Conservation (phyloP, 2,329 filamentous ascomycete genomes). For the Zopfia rhizophila region DNA sequence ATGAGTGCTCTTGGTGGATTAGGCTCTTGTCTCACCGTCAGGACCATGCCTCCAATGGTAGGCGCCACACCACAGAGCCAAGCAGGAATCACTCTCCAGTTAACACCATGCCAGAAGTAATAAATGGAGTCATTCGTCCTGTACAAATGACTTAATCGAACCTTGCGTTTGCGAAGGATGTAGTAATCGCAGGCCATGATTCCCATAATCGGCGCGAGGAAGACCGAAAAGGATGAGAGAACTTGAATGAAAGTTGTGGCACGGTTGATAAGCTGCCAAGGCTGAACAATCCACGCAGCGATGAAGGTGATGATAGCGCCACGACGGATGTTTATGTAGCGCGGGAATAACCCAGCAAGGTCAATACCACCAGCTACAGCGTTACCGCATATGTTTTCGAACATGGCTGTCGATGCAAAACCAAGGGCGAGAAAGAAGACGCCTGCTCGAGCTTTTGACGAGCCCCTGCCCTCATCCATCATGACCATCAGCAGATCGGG, state of each 20-base stretch:
- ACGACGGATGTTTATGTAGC: slow-evolving; percentile 47
- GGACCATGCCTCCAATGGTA: slow-evolving; percentile 55
- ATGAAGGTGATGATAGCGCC: slow-evolving; percentile 50
- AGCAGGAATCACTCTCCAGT: slow-evolving; percentile 55
- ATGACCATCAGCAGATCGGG: slow-evolving; percentile 58
- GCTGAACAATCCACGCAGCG: slow-evolving; percentile 48
- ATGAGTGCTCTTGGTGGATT: slow-evolving; percentile 50
- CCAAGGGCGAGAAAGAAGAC: slow-evolving; percentile 51
- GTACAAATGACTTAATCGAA: slow-evolving; percentile 53
- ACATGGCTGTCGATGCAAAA: slow-evolving; percentile 51
- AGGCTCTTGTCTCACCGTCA: slow-evolving; percentile 46
- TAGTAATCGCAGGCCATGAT: slow-evolving; percentile 54
- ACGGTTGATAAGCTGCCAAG: slow-evolving; percentile 51
- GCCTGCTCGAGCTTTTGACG: slow-evolving; percentile 46
- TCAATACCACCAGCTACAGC: slow-evolving; percentile 49
- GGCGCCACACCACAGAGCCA: slow-evolving; percentile 59
- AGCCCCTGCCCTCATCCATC: slow-evolving; percentile 57
- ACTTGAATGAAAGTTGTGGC: slow-evolving; percentile 51
- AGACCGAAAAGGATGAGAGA: slow-evolving; percentile 56
- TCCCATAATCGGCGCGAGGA: slow-evolving; percentile 52
- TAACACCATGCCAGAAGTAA: slow-evolving; percentile 57
- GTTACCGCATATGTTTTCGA: slow-evolving; percentile 54
- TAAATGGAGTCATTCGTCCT: slow-evolving; percentile 50
- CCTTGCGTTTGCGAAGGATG: slow-evolving; percentile 45
- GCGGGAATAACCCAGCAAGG: slow-evolving; percentile 45